Conservation (phyloP, 306 rosid genomes). For the Fragaria nilgerrensis region DNA sequence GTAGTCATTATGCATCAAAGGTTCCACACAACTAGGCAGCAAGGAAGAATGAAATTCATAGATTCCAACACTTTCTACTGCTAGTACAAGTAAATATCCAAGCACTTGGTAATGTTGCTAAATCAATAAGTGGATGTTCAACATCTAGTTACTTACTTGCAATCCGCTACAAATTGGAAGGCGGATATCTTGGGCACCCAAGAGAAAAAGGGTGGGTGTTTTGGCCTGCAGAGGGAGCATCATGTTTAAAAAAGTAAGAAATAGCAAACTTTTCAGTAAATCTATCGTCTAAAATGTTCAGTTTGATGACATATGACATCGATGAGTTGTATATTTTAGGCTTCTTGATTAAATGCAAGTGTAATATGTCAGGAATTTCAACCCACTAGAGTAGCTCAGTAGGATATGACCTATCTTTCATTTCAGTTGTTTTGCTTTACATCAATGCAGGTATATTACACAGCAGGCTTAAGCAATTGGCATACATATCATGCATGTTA, state of each 20-base stretch:
- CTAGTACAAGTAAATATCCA: not conserved
- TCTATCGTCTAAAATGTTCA: not conserved
- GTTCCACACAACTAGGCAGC: not conserved
- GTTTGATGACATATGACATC: not conserved
- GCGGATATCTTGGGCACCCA: conserved; percentile 81
- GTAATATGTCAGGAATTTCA: not conserved
- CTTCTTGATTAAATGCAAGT: not conserved
- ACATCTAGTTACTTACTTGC: conserved; percentile 7
- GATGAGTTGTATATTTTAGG: conserved; percentile 1
- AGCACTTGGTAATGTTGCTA: not conserved
- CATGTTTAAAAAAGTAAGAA: conserved; percentile 8
- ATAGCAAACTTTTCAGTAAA: not conserved
- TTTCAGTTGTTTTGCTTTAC: not conserved
- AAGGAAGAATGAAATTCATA: not conserved
- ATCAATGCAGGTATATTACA: not conserved
- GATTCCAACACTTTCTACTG: not conserved
- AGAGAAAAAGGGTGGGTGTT: conserved; percentile 68
- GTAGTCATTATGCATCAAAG: not conserved
- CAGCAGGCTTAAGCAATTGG: not conserved
- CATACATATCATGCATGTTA: conserved; percentile 3
- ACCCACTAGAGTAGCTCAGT: not conserved
- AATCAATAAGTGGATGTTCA: not conserved
- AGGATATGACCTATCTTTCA: not conserved
- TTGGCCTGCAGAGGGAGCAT: conserved; percentile 57
- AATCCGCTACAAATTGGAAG: conserved; percentile 29